Conservation (phyloP, 768 basidiomycete species). For the Suillus tomentosus region DNA sequence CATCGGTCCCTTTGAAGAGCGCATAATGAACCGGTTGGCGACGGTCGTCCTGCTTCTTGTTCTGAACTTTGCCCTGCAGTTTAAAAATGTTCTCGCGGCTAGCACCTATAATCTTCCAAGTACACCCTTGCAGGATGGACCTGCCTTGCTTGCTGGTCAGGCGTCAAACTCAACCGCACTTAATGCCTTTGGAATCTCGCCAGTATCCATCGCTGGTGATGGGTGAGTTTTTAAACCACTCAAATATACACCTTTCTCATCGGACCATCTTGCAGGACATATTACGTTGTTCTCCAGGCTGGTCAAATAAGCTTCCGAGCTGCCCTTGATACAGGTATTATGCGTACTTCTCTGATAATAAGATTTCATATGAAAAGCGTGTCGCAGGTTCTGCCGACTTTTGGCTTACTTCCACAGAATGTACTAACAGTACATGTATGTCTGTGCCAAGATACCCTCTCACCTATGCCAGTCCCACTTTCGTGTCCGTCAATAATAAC, state of each 20-base stretch:
- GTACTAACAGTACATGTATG: conserved; percentile 55
- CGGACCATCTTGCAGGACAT: conserved; percentile 45
- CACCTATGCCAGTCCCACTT: conserved; percentile 65
- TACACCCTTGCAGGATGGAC: conserved; percentile 15
- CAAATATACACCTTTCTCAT: conserved; percentile 8
- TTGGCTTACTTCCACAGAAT: conserved; percentile 70
- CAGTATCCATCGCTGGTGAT: conserved; percentile 48
- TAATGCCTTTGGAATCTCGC: conserved; percentile 43
- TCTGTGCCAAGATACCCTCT: conserved; percentile 72
- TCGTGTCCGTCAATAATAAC: conserved; percentile 61
- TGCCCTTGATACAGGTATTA: conserved; percentile 73
- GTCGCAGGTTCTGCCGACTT: conserved; percentile 45
- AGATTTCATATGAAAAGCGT: not conserved
- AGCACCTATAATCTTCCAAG: conserved; percentile 13
- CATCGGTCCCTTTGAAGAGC: conserved; percentile 21
- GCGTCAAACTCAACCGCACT: conserved; percentile 20
- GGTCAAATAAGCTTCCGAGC: conserved; percentile 69
- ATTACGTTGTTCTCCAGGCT: conserved; percentile 59
- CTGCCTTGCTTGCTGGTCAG: conserved; percentile 5
- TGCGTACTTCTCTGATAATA: conserved; percentile 24
- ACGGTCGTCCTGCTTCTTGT: conserved; percentile 9
- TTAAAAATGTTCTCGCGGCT: conserved; percentile 14
- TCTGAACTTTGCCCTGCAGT: conserved; percentile 17
- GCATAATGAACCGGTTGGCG: conserved; percentile 14
- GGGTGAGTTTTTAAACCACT: conserved; percentile 36